Evolutionary conservation across 176 grass and related monocot genomes (phyloP), one percentile per base, ranked within the genome.

Genomic region (Aegilops tauschii): DNA sequence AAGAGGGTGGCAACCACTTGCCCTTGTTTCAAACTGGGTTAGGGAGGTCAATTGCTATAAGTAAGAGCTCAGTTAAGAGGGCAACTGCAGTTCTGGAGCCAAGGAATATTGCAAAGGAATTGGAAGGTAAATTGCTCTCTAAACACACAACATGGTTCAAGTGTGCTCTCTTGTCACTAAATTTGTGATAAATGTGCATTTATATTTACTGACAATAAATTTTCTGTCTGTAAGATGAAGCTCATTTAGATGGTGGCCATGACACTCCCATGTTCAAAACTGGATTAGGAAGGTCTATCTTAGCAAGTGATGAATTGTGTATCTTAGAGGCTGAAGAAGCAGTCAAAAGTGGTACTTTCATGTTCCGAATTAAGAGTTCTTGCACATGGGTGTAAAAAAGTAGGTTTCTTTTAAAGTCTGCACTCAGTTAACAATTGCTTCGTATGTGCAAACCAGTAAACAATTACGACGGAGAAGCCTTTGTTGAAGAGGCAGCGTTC

Each of bases 51-150:
- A 85, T 95, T 78, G 85, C 63, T 76, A 71, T 77, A 77, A 95
- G 89, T 65, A 88, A 95, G 86, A 83, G 61, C 85, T 89, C 91
- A 65, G 80, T 90, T 73, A 80, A 85, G 75, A 93, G 90, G 80
- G 93, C 88, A 81, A 85, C 40, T 61, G 12, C 45, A 59, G 27
- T 86, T 93, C 73, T 93, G 65, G 86, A 95, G 83, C 87, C 83
- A 82, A 86, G 91, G 64, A 91, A 91, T 73, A 91, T 91, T 82
- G 69, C 85, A 32, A 87, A 84, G 77, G 91, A 84, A 71, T 65
- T 92, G 80, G 84, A 89, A 90, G 91, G 91, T 87, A 84, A 67
- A 37, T 87, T 83, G 20, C 39, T 12, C 65, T 37, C 21, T 58
- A 70, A 81, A 81, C 30, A 67, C 16, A 72, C 68, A 25, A 17